A percentile compares a stretch with the other conserved stretches of the same genome.
Conservation (phyloP, 768 basidiomycete genomes). For the Tulasnella calospora region DNA sequence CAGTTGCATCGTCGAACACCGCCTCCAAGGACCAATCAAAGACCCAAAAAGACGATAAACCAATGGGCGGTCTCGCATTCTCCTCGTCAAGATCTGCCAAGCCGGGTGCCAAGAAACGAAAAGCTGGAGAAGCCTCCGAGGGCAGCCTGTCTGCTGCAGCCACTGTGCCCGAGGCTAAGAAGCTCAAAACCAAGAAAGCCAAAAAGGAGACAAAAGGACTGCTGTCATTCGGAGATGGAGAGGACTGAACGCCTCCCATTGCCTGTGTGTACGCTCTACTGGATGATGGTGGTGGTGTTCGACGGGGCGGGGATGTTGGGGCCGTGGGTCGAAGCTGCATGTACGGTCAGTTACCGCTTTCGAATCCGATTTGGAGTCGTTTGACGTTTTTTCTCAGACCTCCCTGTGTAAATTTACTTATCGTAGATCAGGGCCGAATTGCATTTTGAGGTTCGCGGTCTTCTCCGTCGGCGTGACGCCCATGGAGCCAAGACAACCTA, state of each 20-base stretch:
- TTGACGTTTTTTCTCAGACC: background rate
- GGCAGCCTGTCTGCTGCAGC: background rate
- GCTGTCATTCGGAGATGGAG: conserved; percentile 39
- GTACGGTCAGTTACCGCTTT: background rate
- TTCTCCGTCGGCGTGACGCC: background rate
- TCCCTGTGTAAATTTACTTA: background rate
- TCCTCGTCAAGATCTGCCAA: conserved; percentile 28
- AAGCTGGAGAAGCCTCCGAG: conserved; percentile 29
- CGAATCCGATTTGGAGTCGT: background rate
- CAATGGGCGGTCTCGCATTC: conserved; percentile 12
- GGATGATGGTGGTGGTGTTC: background rate
- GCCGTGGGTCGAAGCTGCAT: background rate
- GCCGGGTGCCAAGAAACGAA: conserved; percentile 33
- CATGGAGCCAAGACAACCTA: background rate
- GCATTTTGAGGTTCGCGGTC: background rate
- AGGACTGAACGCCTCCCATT: background rate
- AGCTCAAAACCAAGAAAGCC: conserved; percentile 37
- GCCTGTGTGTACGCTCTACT: background rate
- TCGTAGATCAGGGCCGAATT: background rate
- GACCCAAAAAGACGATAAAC: conserved; percentile 10
- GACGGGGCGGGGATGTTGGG: background rate
- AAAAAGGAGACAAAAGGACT: conserved; percentile 36
- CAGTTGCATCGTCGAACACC: conserved; percentile 16
- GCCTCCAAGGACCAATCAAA: conserved; percentile 18
- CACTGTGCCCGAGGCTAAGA: background rate